Percentiles rank a stretch among this genome's conserved stretches.
These are phyloP conservation scores for Euphorbia lathyris DNA, from an alignment of 345 rosid genomes.

Conservation along the genomic window DNA sequence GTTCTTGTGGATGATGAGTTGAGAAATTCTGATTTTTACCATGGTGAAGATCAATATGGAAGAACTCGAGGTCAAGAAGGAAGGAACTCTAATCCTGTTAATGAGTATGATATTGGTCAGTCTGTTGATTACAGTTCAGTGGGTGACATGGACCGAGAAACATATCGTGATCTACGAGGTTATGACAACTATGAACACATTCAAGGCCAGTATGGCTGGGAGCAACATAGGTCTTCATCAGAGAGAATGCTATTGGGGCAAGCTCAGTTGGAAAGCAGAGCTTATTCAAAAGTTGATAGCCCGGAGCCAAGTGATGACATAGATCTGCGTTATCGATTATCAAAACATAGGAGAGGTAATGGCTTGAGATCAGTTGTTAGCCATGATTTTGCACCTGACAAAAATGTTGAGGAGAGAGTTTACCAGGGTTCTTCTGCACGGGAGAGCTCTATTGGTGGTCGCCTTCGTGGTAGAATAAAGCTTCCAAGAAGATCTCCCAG, in stretches of 20 bases:
- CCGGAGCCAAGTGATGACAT: conserved; percentile 47
- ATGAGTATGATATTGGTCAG: conserved; percentile 50
- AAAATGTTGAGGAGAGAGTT: conserved; percentile 41
- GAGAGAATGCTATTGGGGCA: conserved; percentile 43
- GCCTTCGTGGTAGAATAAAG: conserved; percentile 80
- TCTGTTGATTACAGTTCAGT: conserved; percentile 44
- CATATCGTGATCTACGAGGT: conserved; percentile 35
- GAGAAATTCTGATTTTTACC: conserved; percentile 63
- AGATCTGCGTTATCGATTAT: conserved; percentile 69
- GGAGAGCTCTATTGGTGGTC: conserved; percentile 54
- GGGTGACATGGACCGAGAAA: conserved; percentile 48
- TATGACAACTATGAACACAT: conserved; percentile 48
- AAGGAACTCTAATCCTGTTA: conserved; percentile 43
- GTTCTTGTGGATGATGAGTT: conserved; percentile 91
- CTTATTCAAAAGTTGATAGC: conserved; percentile 40
- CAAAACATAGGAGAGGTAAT: conserved; percentile 58
- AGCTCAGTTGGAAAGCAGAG: conserved; percentile 51
- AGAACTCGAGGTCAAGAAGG: conserved; percentile 51
- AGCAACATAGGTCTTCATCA: conserved; percentile 44
- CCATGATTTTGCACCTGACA: conserved; percentile 46
- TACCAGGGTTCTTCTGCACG: conserved; percentile 36
- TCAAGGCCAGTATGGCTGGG: conserved; percentile 62
- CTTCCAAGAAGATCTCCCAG: conserved; percentile 51
- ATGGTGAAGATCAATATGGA: conserved; percentile 65
- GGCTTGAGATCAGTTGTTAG: conserved; percentile 67